A percentile compares a stretch with the other conserved stretches of the same genome.
phyloP scores from a whole-genome alignment of 345 rosid genomes.

The Arabis alpina region DNA sequence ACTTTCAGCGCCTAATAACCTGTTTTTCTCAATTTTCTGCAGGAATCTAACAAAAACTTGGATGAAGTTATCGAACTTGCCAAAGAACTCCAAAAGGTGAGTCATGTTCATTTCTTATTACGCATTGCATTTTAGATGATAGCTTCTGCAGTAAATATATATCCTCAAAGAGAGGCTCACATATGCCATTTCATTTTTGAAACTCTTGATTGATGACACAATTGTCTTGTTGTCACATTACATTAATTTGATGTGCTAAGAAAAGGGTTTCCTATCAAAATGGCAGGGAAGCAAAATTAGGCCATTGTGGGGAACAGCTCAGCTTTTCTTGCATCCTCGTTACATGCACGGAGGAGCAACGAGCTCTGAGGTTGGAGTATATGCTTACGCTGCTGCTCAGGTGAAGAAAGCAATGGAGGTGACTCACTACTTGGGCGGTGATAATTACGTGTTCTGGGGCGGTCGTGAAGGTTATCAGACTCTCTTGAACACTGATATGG shows the following conservation, averaged over 20 bases:
- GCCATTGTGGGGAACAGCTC: conserved; percentile 98
- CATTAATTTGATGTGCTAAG: conserved; percentile 20
- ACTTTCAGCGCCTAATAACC: conserved; percentile 3
- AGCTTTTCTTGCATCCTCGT: conserved; percentile 91
- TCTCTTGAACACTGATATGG: conserved; percentile 96
- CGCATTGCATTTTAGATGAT: neutral
- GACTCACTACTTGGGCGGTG: conserved; percentile 96
- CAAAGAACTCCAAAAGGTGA: conserved; percentile 76
- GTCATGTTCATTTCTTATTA: conserved; percentile 11
- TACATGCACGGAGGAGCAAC: conserved; percentile 99
- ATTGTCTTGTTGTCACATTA: neutral
- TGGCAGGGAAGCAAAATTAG: conserved; percentile 71
- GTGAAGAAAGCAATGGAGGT: conserved; percentile 98
- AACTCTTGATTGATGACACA: neutral
- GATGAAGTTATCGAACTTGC: conserved; percentile 95
- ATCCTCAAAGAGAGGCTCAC: neutral
- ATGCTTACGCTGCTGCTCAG: conserved; percentile 97
- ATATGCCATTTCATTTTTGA: neutral
- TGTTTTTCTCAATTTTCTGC: conserved; percentile 8
- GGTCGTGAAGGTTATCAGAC: conserved; percentile 99
- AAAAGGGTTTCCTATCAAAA: neutral
- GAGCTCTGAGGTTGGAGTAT: conserved; percentile 84
- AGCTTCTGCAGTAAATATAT: neutral
- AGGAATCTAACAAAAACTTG: conserved; percentile 89
- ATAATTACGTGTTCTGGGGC: conserved; percentile 98